Conservation (phyloP, 1,284 basidiomycete genomes). For the Ganoderma lucidum region DNA sequence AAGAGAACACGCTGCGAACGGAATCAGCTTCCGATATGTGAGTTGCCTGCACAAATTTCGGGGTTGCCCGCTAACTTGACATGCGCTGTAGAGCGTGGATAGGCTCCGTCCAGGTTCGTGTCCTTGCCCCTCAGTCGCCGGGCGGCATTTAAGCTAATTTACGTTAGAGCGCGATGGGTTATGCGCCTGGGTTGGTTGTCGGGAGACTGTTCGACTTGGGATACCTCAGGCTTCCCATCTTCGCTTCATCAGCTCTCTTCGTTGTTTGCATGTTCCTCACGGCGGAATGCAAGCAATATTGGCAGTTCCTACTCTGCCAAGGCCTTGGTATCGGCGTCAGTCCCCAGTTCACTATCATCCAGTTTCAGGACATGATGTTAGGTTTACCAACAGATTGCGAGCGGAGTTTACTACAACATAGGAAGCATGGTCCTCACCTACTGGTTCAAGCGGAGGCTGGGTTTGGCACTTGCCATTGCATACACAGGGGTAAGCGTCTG, state of each 20-base stretch:
- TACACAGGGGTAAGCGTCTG: constrained; percentile 51
- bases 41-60: background rate
- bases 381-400: background rate
- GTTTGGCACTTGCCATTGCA: constrained; percentile 47
- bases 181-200: background rate
- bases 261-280: constrained; percentile 54
- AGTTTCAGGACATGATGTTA: too few species aligned
- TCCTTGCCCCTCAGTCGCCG: background rate
- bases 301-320: constrained; percentile 59
- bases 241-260: constrained; percentile 42
- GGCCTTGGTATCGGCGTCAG: constrained; percentile 52
- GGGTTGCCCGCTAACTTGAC: background rate
- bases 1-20: background rate
- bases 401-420: background rate
- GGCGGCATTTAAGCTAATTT: background rate
- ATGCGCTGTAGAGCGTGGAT: background rate
- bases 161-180: background rate
- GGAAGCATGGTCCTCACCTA: constrained; percentile 37
- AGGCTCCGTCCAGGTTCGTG: background rate
- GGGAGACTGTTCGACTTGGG: constrained; percentile 62
- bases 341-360: background rate
- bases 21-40: background rate
- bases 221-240: constrained; percentile 50
- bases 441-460: constrained; percentile 53
- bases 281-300: constrained; percentile 57